Base-by-base conservation (phyloP, 805 yeast species). In the Naumovozyma dairenensis region DNA sequence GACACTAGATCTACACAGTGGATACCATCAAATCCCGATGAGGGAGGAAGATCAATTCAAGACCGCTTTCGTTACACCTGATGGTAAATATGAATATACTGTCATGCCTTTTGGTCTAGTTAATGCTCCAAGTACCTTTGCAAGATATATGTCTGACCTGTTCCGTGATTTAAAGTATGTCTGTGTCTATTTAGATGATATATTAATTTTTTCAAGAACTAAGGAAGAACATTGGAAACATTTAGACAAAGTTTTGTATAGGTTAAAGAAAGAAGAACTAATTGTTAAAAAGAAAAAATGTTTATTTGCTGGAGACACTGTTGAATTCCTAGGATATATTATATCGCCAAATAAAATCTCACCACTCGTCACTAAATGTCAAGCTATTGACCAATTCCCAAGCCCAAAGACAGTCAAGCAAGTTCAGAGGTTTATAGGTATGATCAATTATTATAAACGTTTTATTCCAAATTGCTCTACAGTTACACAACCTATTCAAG, bases 351-450 rank as follows among this genome's bases (percentile, higher is more conserved):
- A 17, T 4, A 14, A 14, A 7, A 13, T 28, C n/a, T 5, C 20
- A n/a, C 14, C 8, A 16, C 26, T 10, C 8, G 19, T 13, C 16
- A 14, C 26, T 4, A 46, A 46, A 30, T 37, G 43, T 22, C 31
- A 32, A 8, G 49, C 48, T 2, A 44, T 45, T 12, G 9, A 29
- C 5, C 8, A 32, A 3, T 34, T 33, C 13, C 39, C 40, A 4
- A 19, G 25, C 2, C 33, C 35, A 1, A 35, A 28, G 15, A 33
- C 38, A 12, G 27, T 40, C 4, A 40, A 38, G 16, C 29, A 36
- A 9, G 43, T 41, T n/a, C 48, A 46, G 26, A 31, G 45, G 4
- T 42, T 46, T 13, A 21, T 40, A 21, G 46, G 42, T 6, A 30
- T 43, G 36, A 32, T 41, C 12, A 40, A 41, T 25, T 46, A 39